Evolutionary conservation across 139 green algal species (phyloP), one percentile per base, ranked within the genome.

Genomic region (Chlamydomonas sp.): DNA sequence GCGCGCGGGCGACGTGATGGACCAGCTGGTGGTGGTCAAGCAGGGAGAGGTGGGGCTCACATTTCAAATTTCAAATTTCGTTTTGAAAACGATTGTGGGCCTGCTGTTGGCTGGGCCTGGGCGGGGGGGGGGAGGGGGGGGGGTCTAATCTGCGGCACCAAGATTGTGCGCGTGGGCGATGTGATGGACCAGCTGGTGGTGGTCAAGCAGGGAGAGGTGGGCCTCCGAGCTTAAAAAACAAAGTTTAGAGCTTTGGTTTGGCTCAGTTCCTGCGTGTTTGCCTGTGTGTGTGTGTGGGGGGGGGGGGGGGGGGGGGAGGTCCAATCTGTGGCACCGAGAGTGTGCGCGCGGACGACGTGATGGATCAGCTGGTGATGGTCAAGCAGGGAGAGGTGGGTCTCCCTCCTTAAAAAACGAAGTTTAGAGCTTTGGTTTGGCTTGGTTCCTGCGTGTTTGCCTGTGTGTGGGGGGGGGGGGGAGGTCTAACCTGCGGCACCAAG

Each of bases 1-100:
- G 24, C 70, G 79, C 16, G 70, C 81, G 43, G 84, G 84, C 8
- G 77, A 88, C 20, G 48, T 74, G 64, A 75, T 87, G 69, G 83
- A 88, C 33, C 81, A 85, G 64, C 57, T 90, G 54, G 83, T 75
- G 28, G 77, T 90, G n/a, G 54, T 88, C 24, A 88, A 87, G 64
- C 82, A 86, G 35, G 84, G 84, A 16, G 78, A 88, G 73, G 74
- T 90, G 0, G 35, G 61, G 16, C 61, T 87, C 20, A n/a, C n/a
- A n/a, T n/a, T n/a, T n/a, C n/a, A n/a, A n/a, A n/a, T n/a, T n/a
- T n/a, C n/a, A n/a, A n/a, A n/a, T n/a, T n/a, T n/a, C n/a, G n/a
- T n/a, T n/a, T n/a, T n/a, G n/a, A n/a, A n/a, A n/a, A n/a, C n/a
- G n/a, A 8, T 35, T 5, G 48, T 5, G 28, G 6, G 48, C 48